Evolutionary conservation across 192 early-diverging fungal genomes (phyloP), one percentile per base, ranked within the genome.

Genomic region (Rhizophagus clarus): DNA sequence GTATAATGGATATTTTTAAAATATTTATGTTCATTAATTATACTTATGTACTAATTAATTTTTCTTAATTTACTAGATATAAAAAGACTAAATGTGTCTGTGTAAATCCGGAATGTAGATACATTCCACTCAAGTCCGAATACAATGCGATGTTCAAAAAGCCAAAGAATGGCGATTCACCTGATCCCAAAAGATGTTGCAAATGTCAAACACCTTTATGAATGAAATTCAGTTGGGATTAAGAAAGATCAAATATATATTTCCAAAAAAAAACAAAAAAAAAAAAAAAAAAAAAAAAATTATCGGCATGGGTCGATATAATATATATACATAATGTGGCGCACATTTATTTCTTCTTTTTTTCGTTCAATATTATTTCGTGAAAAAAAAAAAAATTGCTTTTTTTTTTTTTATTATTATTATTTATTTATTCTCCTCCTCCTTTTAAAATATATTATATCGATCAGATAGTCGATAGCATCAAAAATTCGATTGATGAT

Each of bases 101-200:
- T 22, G 47, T 83, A 12, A 83, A 82, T 47, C 49, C 75, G 9
- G 85, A 83, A 24, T 86, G 85, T 76, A 80, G 83, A 75, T 86
- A 86, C 29, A 86, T 86, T 74, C 85, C 85, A 7, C 70, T 86
- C 9, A 86, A 86, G 79, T 81, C 85, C 0, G 85, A 86, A 80
- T 86, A 82, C 61, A 83, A 83, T 15, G 76, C 81, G n/a, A 86
- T 86, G 85, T 68, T 78, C 47, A 78, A 78, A 26, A 78, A 78
- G n/a, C 63, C 61, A 68, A 78, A 78, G 45, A 78, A 78, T 67
- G 76, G 64, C 1, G 76, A 78, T 49, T 26, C 3, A 20, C 64
- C 76, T 15, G 76, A 78, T 31, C 22, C 12, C 2, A 78, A 78
- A 34, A 1, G 76, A 5, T 78, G 76, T 31, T 78, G 76, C 26